These are phyloP conservation scores for Alternaria sp. DNA, from an alignment of 2,329 filamentous ascomycete species.

Conservation along the genomic window DNA sequence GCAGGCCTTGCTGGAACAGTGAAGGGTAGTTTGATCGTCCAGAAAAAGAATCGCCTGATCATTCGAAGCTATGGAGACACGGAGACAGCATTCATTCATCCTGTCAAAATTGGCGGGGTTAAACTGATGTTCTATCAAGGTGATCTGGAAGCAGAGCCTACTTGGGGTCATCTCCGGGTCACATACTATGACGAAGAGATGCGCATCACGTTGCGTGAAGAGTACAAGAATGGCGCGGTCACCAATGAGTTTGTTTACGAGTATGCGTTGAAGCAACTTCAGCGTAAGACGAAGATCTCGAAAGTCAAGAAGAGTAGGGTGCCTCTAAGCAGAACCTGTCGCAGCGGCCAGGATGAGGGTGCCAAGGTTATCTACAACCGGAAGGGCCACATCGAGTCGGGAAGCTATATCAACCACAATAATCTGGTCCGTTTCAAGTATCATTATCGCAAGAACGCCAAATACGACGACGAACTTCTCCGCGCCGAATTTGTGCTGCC, in stretches of 20 bases:
- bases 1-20: constrained; percentile 56
- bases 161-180: constrained; percentile 52
- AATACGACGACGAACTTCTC: constrained; percentile 62
- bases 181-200: constrained; percentile 58
- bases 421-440: constrained; percentile 62
- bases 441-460: constrained; percentile 61
- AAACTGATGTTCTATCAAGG: constrained; percentile 47
- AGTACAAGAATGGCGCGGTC: constrained; percentile 53
- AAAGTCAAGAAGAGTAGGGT: constrained; percentile 45
- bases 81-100: constrained; percentile 58
- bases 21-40: constrained; percentile 56
- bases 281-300: constrained; percentile 48
- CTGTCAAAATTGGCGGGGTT: constrained; percentile 44
- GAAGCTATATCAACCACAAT: constrained; percentile 60
- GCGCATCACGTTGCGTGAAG: constrained; percentile 53
- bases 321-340: constrained; percentile 52
- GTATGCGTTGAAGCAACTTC: constrained; percentile 41
- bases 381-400: constrained; percentile 60
- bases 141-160: constrained; percentile 53
- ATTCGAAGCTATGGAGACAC: constrained; percentile 57
- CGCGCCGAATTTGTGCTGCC: constrained; percentile 61
- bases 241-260: constrained; percentile 60
- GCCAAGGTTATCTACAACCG: constrained; percentile 60
- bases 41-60: constrained; percentile 55
- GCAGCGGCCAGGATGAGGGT: constrained; percentile 53